Evolutionary conservation across 2,329 filamentous ascomycete species (phyloP).

Genomic region (Pochonia chlamydosporia): DNA sequence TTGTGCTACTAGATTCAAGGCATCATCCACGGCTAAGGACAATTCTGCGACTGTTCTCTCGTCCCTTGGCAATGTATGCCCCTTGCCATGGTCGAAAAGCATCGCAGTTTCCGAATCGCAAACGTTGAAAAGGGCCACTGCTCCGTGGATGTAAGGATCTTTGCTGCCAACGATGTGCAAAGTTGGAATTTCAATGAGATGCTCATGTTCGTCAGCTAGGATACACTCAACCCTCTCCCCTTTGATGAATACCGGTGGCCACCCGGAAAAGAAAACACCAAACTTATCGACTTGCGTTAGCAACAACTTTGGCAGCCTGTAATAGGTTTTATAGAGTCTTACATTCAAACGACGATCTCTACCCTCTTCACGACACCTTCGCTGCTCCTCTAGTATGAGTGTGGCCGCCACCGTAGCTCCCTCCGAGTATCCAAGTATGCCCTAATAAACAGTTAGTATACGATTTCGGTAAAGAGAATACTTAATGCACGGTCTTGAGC

Average conservation of each 20-base stretch:
- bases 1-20: not conserved
- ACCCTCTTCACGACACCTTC: not conserved
- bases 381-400: conserved; percentile 39
- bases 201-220: conserved; percentile 38
- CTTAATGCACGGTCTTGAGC: no score
- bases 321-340: conserved; percentile 23
- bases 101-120: conserved; percentile 51
- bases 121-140: conserved; percentile 53
- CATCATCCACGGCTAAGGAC: not conserved
- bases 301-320: no score
- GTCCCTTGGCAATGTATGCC: conserved; percentile 52
- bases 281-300: not conserved
- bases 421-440: conserved; percentile 53
- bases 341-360: conserved; percentile 28
- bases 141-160: conserved; percentile 53
- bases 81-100: conserved; percentile 59
- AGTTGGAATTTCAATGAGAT: conserved; percentile 41
- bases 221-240: conserved; percentile 28
- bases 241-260: conserved; percentile 40
- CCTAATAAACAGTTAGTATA: conserved; percentile 16
- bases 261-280: conserved; percentile 42
- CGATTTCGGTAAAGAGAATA: no score
- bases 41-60: conserved; percentile 37
- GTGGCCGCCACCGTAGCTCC: conserved; percentile 49
- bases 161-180: conserved; percentile 44